Evolutionary conservation across 2,329 filamentous ascomycete species (phyloP), one percentile per base, ranked within the genome.

Genomic region (Penicillium sp.): DNA sequence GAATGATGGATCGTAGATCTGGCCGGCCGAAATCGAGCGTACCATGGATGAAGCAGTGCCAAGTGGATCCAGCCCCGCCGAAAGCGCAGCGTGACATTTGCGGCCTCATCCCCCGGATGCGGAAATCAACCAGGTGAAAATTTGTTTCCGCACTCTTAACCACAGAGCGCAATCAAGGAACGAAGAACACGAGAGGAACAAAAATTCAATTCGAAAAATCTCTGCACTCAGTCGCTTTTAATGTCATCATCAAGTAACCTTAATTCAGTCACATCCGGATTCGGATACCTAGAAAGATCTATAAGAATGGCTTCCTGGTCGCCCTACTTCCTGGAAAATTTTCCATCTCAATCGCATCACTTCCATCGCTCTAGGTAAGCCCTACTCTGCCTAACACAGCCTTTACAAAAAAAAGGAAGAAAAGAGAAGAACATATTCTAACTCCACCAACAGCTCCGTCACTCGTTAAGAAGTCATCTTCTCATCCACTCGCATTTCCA

Each of bases 61-160:
- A n/a, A n/a, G n/a, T 46, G 49, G 55, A 39, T 14, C 35, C 25
- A 10, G 14, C 14, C 46, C 29, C 41, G 33, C 46, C 42, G 27
- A 33, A 28, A 35, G 31, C 39, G 48, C 40, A 56, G 42, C 48
- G 55, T 56, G 51, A 61, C 58, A 57, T 61, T 38, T 16, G 18
- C n/a, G 18, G 30, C 19, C 27, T 42, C 41, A 46, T 46, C 43
- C 33, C 58, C 58, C 56, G 59, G 50, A 61, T 60, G 57, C 59
- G 59, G 59, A 59, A 59, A 36, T 41, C 25, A 19, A 12, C 36
- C 33, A 51, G 22, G 46, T 35, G 43, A 13, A 47, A 49, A 47
- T 50, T 50, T 19, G 28, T 46, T 37, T n/a, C 16, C 16, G 27
- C 14, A 3, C 36, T 44, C 39, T n/a, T 44, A 29, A 46, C 53